These are phyloP conservation scores for Singerocomus rubriflavus DNA, from an alignment of 1,284 basidiomycete genomes.

Conservation along the genomic window DNA sequence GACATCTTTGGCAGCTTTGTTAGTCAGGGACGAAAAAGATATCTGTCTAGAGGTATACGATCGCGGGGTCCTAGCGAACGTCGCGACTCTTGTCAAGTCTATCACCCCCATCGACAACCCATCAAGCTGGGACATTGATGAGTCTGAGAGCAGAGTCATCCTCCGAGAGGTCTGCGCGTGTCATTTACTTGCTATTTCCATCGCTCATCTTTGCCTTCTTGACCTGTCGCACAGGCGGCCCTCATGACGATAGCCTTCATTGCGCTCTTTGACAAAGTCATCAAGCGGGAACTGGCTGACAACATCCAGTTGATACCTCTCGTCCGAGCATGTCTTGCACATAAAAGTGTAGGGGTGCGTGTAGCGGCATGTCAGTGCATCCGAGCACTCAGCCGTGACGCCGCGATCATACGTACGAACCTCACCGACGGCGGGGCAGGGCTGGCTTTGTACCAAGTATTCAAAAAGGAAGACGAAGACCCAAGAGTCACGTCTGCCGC, in stretches of 20 bases:
- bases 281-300: conserved; percentile 66
- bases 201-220: conserved; percentile 3
- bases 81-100: conserved; percentile 47
- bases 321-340: conserved; percentile 53
- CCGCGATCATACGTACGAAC: conserved; percentile 77
- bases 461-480: conserved; percentile 60
- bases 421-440: conserved; percentile 82
- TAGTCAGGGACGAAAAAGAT: conserved; percentile 67
- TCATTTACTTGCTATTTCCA: background rate
- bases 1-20: conserved; percentile 47
- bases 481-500: conserved; percentile 71
- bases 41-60: conserved; percentile 65
- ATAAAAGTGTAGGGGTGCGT: conserved; percentile 71
- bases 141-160: conserved; percentile 54
- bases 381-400: conserved; percentile 74
- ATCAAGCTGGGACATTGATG: conserved; percentile 53
- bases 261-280: conserved; percentile 65
- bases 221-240: conserved; percentile 48
- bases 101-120: conserved; percentile 48
- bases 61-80: conserved; percentile 52
- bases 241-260: conserved; percentile 71
- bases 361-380: conserved; percentile 84
- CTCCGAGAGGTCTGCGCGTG: conserved; percentile 59
- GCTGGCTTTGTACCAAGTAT: conserved; percentile 60
- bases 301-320: conserved; percentile 49